Base-by-base conservation (phyloP, 2,329 filamentous ascomycete genomes). In the Cryphonectria parasitica region DNA sequence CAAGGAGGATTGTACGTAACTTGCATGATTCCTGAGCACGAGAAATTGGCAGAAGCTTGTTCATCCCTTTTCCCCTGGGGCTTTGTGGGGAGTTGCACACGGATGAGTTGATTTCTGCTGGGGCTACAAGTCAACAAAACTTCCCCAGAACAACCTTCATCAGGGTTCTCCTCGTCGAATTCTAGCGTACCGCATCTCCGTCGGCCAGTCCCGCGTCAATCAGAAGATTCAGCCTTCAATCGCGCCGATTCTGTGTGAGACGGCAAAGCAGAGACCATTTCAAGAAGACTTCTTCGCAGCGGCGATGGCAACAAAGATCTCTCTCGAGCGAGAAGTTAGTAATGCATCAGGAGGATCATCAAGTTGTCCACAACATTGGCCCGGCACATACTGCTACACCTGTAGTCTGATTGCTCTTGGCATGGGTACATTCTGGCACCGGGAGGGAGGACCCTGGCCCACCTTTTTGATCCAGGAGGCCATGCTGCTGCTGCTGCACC, bases 371-470 rank as follows among this genome's bases (percentile, higher is more conserved):
- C 25, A 1, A 19, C 54, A 19, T 58, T 58, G 54, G 52, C 54
- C 28, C 25, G 25, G 54, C 54, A 58, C 28, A 31, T 58, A 28
- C 54, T 58, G 54, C 54, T 58, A 58, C 54, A 58, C 5, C 54
- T 58, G 25, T 17, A 58, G 54, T 58, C 25, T 58, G 54, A 58
- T 31, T 17, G 54, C 15, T 58, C 54, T 58, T 34, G 54, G 54
- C 54, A 10, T 31, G 15, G 17, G 25, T 31, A 34, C 31, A 61
- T 8, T 39, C 58, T 61, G 34, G 58, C 58, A 61, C 58, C 58
- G 34, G 58, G 58, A 61, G 19, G 19, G 58, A 61, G 34, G 31
- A 15, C 58, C 58, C 58, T 39, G 58, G 58, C 58, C 58, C 58
- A 39, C 58, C 34, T 61, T 22, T 22, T 56, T 6, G 22, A 15